These are phyloP conservation scores for Sporothrix humicola DNA, from an alignment of 2,329 filamentous ascomycete genomes.

Conservation along the genomic window DNA sequence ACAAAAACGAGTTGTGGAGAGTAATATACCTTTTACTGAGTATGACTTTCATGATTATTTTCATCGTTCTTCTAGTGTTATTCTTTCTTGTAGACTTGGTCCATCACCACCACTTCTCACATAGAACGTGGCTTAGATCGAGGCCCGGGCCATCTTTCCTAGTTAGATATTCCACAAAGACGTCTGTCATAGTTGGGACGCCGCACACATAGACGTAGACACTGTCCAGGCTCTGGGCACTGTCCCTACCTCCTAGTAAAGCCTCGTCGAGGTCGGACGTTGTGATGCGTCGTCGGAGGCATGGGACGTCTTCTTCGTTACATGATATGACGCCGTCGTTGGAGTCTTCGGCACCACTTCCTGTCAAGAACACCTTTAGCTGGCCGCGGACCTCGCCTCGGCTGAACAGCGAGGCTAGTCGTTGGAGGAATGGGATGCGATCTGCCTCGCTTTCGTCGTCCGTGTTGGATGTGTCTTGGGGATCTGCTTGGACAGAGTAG, in stretches of 20 bases:
- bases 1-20: slow-evolving; percentile 12
- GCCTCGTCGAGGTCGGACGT: slow-evolving; percentile 51
- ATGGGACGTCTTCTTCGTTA: slow-evolving; percentile 42
- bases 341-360: background rate
- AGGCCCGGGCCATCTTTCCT: slow-evolving; percentile 39
- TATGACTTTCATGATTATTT: background rate
- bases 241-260: slow-evolving; percentile 41
- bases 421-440: slow-evolving; percentile 57
- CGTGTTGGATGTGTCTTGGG: slow-evolving; percentile 31
- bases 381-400: slow-evolving; percentile 48
- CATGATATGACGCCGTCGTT: slow-evolving; percentile 33
- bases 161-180: slow-evolving; percentile 59
- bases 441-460: background rate
- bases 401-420: slow-evolving; percentile 52
- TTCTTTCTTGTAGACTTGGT: background rate
- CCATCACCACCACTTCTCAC: slow-evolving; percentile 49
- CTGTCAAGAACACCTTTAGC: slow-evolving; percentile 55
- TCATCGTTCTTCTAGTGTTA: background rate
- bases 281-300: slow-evolving; percentile 51
- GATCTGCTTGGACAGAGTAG: slow-evolving; percentile 60
- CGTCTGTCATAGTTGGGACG: slow-evolving; percentile 71
- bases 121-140: slow-evolving; percentile 43
- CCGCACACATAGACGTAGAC: slow-evolving; percentile 68
- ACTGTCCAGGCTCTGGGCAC: background rate
- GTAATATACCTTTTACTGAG: slow-evolving; percentile 26